A percentile compares a stretch with the other conserved stretches of the same genome.
These are phyloP conservation scores for Salvia rosmarinus DNA, from an alignment of 257 asterid genomes.

Conservation along the genomic window DNA sequence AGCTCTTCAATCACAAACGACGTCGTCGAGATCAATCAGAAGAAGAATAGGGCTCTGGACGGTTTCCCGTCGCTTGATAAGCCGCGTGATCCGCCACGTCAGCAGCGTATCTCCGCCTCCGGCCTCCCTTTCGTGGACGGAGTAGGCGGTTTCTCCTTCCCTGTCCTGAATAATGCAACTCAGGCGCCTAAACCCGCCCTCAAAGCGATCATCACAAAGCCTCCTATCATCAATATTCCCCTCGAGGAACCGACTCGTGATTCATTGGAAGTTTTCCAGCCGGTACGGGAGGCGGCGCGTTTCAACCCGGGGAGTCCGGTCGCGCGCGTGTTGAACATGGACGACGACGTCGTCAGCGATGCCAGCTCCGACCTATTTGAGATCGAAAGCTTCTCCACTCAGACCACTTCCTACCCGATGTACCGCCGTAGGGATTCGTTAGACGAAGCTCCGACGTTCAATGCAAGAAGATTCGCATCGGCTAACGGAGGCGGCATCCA, in stretches of 20 bases:
- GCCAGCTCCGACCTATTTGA: slow-evolving; percentile 92
- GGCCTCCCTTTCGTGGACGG: slow-evolving; percentile 46
- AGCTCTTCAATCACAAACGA: slow-evolving; percentile 31
- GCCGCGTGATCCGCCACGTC: slow-evolving; percentile 34
- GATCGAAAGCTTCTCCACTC: slow-evolving; percentile 82
- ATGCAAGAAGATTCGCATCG: slow-evolving; percentile 43
- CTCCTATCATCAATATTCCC: slow-evolving; percentile 12
- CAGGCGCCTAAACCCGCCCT: slow-evolving; percentile 26
- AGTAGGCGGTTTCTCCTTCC: slow-evolving; percentile 62
- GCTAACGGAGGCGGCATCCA: slow-evolving; percentile 24
- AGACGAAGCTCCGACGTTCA: slow-evolving; percentile 57
- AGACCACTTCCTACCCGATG: slow-evolving; percentile 55
- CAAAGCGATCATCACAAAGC: slow-evolving; percentile 23
- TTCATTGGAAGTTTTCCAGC: slow-evolving; percentile 74
- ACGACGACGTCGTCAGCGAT: slow-evolving; percentile 71
- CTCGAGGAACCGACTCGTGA: slow-evolving; percentile 62
- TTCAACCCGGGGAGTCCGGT: slow-evolving; percentile 54
- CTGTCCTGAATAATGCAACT: slow-evolving; percentile 47
- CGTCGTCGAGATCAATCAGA: slow-evolving; percentile 24
- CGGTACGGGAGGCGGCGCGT: slow-evolving; percentile 31
- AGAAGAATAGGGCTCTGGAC: slow-evolving; percentile 15
- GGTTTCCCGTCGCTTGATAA: background rate
- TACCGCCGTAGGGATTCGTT: slow-evolving; percentile 66
- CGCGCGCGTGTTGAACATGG: slow-evolving; percentile 39
- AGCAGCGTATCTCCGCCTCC: slow-evolving; percentile 56